phyloP scores from a whole-genome alignment of 2,329 filamentous ascomycete species.

The Xylaria arbuscula region DNA sequence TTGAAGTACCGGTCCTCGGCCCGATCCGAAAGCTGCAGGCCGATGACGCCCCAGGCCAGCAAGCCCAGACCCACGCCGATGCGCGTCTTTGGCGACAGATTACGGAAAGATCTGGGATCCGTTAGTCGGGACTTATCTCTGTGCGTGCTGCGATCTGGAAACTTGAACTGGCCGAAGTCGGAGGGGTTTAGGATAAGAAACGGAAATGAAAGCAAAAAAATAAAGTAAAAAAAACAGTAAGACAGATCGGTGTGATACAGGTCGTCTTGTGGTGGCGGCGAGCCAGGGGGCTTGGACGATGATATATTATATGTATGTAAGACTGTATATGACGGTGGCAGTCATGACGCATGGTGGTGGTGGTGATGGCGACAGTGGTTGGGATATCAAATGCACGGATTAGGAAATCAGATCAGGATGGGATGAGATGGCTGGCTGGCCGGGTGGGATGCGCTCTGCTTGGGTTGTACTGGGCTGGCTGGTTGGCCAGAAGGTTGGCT shows the following conservation, averaged over 20 bases:
- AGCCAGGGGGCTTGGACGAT: slow-evolving; percentile 6
- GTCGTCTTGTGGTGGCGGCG: slow-evolving; percentile 20
- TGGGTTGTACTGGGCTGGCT: slow-evolving; percentile 17
- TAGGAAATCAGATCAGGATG: slow-evolving; percentile 21
- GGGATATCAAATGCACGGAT: slow-evolving; percentile 18
- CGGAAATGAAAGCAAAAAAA: slow-evolving; percentile 6
- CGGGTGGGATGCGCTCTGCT: slow-evolving; percentile 16
- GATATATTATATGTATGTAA: slow-evolving; percentile 6
- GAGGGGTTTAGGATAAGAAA: slow-evolving; percentile 2
- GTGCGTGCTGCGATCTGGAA: not conserved
- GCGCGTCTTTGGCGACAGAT: slow-evolving; percentile 76
- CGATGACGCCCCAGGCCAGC: slow-evolving; percentile 79
- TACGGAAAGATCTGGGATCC: slow-evolving; percentile 71
- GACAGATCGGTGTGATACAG: slow-evolving; percentile 8
- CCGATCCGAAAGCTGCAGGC: slow-evolving; percentile 77
- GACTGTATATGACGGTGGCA: not conserved
- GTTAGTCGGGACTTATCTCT: slow-evolving; percentile 9
- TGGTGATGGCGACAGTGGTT: not conserved
- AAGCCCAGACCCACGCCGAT: slow-evolving; percentile 77
- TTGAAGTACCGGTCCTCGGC: slow-evolving; percentile 79
- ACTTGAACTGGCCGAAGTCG: not conserved
- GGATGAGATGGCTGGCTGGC: slow-evolving; percentile 14
- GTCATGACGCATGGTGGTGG: not conserved
- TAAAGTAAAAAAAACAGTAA: not conserved
- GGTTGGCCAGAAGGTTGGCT: slow-evolving; percentile 27